A percentile compares a stretch with the other conserved stretches of the same genome.
Evolutionary conservation across 2,329 filamentous ascomycete genomes (phyloP).

Genomic region (Cyphellophora attinorum): DNA sequence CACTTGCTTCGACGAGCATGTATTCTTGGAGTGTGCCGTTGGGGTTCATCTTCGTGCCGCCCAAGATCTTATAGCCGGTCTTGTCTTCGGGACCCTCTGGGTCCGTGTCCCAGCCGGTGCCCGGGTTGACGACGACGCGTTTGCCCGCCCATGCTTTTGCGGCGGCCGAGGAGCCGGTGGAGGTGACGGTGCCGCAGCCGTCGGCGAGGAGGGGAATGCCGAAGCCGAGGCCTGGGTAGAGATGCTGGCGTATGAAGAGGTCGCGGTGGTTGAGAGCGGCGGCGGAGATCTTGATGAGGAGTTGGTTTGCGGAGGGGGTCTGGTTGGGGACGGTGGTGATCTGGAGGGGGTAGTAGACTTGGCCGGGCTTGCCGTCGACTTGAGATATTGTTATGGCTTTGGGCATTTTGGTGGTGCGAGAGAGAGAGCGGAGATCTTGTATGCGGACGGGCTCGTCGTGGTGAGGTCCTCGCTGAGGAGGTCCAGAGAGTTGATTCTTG

Average conservation of each 20-base stretch:
- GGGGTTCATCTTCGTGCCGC: conserved; percentile 55
- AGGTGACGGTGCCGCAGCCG: conserved; percentile 65
- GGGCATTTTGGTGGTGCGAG: conserved; percentile 24
- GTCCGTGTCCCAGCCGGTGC: conserved; percentile 63
- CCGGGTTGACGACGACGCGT: conserved; percentile 69
- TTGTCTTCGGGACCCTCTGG: conserved; percentile 63
- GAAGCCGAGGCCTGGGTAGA: conserved; percentile 81
- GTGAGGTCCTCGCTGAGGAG: too few relatives aligned
- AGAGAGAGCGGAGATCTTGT: not conserved
- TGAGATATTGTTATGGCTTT: conserved; percentile 33
- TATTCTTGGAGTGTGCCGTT: conserved; percentile 68
- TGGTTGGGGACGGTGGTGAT: conserved; percentile 55
- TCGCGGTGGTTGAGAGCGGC: conserved; percentile 91
- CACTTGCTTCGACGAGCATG: conserved; percentile 56
- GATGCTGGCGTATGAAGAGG: conserved; percentile 83
- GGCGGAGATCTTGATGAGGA: conserved; percentile 67
- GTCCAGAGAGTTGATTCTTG: too few relatives aligned
- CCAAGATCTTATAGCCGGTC: conserved; percentile 52
- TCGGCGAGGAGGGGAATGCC: conserved; percentile 71
- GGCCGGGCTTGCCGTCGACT: conserved; percentile 61
- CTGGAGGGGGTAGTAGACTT: conserved; percentile 58
- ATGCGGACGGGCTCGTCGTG: too few relatives aligned
- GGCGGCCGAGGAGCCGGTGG: conserved; percentile 46
- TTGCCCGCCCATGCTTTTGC: conserved; percentile 51
- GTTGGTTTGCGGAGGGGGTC: conserved; percentile 53